Evolutionary conservation across 2,329 filamentous ascomycete genomes (phyloP).

Genomic region (Neofusicoccum ribis): DNA sequence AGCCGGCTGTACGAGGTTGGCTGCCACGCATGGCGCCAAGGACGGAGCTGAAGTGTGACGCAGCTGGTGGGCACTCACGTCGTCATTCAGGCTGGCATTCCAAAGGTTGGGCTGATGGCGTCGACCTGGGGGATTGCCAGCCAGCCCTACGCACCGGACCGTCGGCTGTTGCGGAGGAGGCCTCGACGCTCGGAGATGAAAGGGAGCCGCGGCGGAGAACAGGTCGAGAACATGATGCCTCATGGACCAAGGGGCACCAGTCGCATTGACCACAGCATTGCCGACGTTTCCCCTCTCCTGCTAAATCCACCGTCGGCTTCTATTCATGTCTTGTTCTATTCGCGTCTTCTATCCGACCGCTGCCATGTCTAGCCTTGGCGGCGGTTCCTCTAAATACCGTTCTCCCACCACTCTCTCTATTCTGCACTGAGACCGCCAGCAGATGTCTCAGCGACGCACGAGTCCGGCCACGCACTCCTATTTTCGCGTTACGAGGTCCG

Average conservation of each 20-base stretch:
- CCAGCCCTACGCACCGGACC: not conserved
- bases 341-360: not conserved
- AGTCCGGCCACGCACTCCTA: no score
- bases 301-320: not conserved
- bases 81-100: not conserved
- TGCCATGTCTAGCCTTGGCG: not conserved
- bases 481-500: not conserved
- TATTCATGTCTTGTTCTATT: not conserved
- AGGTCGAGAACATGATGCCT: not conserved
- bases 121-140: conserved; percentile 7
- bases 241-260: conserved; percentile 6
- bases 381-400: not conserved
- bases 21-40: not conserved
- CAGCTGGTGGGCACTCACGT: not conserved
- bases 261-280: not conserved
- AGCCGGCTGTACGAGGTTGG: not conserved
- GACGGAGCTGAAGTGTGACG: not conserved
- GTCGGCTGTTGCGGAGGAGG: conserved; percentile 8
- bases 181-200: conserved; percentile 10
- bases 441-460: no score
- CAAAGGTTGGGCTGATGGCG: not conserved
- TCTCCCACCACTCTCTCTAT: not conserved
- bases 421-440: no score
- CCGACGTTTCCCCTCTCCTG: not conserved
- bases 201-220: not conserved